These are phyloP conservation scores for Talaromyces sp. DNA, from an alignment of 2,329 filamentous ascomycete genomes.

Conservation along the genomic window DNA sequence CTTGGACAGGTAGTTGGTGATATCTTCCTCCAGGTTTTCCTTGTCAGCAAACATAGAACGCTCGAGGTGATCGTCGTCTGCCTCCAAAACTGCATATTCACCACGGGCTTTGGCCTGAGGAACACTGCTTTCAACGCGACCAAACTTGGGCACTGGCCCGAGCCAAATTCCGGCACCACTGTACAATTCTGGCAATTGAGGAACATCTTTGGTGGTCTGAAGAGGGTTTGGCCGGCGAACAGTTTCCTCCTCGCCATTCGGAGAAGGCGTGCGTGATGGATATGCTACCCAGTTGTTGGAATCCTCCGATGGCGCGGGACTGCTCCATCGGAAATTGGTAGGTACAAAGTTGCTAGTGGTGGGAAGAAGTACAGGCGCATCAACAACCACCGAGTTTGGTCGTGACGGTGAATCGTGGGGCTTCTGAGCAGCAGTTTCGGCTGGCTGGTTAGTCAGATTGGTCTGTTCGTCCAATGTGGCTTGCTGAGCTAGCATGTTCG, in stretches of 20 bases:
- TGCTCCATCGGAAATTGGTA: conserved; percentile 27
- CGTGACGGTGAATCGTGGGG: conserved; percentile 23
- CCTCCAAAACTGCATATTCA: conserved; percentile 32
- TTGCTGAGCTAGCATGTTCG: conserved; percentile 26
- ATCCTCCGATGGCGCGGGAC: conserved; percentile 25
- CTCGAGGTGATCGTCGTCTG: conserved; percentile 28
- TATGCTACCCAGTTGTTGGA: conserved; percentile 39
- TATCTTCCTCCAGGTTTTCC: conserved; percentile 31
- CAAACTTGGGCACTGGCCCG: conserved; percentile 23
- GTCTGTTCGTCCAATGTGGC: conserved; percentile 11
- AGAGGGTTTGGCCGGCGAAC: conserved; percentile 27
- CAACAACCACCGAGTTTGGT: conserved; percentile 26
- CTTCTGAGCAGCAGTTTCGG: conserved; percentile 20
- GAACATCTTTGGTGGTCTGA: conserved; percentile 22
- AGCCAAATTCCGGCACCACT: conserved; percentile 31
- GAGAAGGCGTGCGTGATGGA: conserved; percentile 28
- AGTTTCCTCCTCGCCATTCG: conserved; percentile 17
- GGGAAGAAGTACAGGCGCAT: conserved; percentile 23
- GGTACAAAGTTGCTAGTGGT: conserved; percentile 19
- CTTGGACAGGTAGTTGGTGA: conserved; percentile 30
- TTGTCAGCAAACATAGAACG: conserved; percentile 29
- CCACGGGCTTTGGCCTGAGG: conserved; percentile 30
- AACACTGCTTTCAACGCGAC: conserved; percentile 21
- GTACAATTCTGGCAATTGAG: conserved; percentile 15
- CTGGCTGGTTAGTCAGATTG: conserved; percentile 8